Conservation (phyloP, 306 rosid genomes). For the Trifolium dubium region DNA sequence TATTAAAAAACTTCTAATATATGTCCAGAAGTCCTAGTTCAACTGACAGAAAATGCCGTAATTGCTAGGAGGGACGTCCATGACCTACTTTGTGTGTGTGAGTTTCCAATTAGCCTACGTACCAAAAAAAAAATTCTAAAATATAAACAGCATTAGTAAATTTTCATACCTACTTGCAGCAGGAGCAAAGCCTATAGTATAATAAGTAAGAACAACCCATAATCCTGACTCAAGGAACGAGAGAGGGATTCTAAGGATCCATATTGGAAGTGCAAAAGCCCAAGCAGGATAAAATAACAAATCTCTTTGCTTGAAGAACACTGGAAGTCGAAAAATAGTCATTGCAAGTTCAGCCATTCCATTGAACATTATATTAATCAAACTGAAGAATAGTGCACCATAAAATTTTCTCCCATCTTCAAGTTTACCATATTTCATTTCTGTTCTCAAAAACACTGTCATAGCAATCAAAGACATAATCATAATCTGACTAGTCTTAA, state of each 20-base stretch:
- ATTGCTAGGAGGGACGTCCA: too few relatives aligned
- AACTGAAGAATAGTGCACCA: conserved; percentile 73
- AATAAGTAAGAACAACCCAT: conserved; percentile 75
- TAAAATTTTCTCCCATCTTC: conserved; percentile 64
- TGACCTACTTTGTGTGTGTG: too few relatives aligned
- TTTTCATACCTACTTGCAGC: conserved; percentile 68
- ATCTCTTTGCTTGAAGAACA: conserved; percentile 81
- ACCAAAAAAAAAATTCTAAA: conserved; percentile 13
- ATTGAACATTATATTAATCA: conserved; percentile 76
- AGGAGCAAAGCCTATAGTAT: conserved; percentile 82
- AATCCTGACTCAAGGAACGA: conserved; percentile 72
- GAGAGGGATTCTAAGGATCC: conserved; percentile 72
- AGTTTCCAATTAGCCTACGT: too few relatives aligned
- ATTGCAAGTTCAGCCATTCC: conserved; percentile 78
- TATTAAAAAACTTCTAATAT: too few relatives aligned
- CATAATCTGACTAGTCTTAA: conserved; percentile 69
- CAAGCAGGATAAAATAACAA: conserved; percentile 65
- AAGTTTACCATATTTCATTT: conserved; percentile 65
- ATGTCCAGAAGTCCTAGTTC: too few relatives aligned
- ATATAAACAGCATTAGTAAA: conserved; percentile 4
- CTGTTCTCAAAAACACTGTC: conserved; percentile 69
- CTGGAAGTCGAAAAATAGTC: conserved; percentile 67
- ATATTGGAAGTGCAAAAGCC: conserved; percentile 80
- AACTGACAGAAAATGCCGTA: too few relatives aligned
- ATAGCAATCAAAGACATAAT: conserved; percentile 66